Evolutionary conservation across 129 eudicot genomes (phyloP), one percentile per base, ranked within the genome.

Genomic region (Tagetes patula): DNA sequence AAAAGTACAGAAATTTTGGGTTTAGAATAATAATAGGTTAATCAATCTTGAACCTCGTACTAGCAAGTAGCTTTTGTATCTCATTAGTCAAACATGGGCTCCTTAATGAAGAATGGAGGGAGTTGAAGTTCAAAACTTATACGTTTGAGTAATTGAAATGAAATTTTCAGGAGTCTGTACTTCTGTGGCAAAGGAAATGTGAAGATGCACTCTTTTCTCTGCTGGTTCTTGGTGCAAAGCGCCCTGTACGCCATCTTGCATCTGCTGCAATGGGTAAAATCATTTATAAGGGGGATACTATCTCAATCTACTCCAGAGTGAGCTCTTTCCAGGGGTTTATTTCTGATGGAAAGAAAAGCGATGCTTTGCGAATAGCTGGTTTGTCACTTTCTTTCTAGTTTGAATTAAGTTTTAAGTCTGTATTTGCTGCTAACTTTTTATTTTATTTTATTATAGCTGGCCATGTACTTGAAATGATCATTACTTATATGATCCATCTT

Each of bases 171-270:
- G 98, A 93, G 58, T 90, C 98, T 47, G 74, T 93, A 84, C 77
- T 87, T 40, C 61, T 85, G 72, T 93, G 92, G 84, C 98, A 93
- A 90, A 84, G 98, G 69, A 93, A 93, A 86, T 89, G 98, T 5
- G 98, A 93, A 87, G 96, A 93, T 43, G 90, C 96, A 14, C 95
- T 93, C 9, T 87, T 87, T 77, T 93, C 96, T 69, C 79, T 93
- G 62, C 84, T 93, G 64, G 86, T 90, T 79, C 92, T 93, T 46
- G 96, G 98, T 69, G 96, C 98, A n/a, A 80, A 96, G 56, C 86
- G 96, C 67, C 98, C 98, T 40, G 98, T 93, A 77, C 96, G 98
- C 9, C 96, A 89, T 63, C 80, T 93, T 92, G 96, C 98, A 33
- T 93, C 98, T 43, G 80, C 88, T 79, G 98, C 96, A 71, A 93